A percentile compares a stretch with the other conserved stretches of the same genome.
These are phyloP conservation scores for Suhomyces yuchorum DNA, from an alignment of 1,139 yeast species.

Conservation along the genomic window DNA sequence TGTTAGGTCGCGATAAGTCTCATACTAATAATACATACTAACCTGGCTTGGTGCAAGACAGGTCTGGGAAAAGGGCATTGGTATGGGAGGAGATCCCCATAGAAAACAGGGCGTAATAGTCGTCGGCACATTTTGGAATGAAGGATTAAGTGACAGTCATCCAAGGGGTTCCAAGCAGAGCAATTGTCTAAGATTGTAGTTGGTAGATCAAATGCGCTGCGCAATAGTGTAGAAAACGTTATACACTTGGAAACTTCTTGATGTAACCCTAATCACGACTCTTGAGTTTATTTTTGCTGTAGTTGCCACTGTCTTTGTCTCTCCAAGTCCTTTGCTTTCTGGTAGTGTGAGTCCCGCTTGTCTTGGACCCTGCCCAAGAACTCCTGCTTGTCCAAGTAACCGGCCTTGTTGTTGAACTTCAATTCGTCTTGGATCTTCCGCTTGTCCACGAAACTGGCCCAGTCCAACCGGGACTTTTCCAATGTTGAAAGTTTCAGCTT, in stretches of 20 bases:
- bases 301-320: constrained; percentile 36
- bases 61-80: background rate
- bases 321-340: constrained; percentile 53
- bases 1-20: background rate
- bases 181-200: too few relatives aligned
- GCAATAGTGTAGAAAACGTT: too few relatives aligned
- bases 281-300: constrained; percentile 15
- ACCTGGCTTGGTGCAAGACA: background rate
- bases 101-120: too few relatives aligned
- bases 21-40: background rate
- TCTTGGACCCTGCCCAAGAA: constrained; percentile 77
- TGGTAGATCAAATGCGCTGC: too few relatives aligned
- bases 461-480: constrained; percentile 89
- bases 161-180: too few relatives aligned
- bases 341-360: constrained; percentile 64
- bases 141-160: too few relatives aligned
- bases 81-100: background rate
- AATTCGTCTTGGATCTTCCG: constrained; percentile 84
- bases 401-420: constrained; percentile 73
- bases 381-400: constrained; percentile 89
- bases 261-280: background rate
- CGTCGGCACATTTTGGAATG: too few relatives aligned
- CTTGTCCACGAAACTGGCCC: constrained; percentile 93
- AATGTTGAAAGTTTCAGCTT: constrained; percentile 79
- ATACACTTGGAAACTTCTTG: too few relatives aligned